Percentiles rank a stretch among this genome's conserved stretches.
Conservation (phyloP, 768 basidiomycete species). For the Peribolospora kevripleyi region DNA sequence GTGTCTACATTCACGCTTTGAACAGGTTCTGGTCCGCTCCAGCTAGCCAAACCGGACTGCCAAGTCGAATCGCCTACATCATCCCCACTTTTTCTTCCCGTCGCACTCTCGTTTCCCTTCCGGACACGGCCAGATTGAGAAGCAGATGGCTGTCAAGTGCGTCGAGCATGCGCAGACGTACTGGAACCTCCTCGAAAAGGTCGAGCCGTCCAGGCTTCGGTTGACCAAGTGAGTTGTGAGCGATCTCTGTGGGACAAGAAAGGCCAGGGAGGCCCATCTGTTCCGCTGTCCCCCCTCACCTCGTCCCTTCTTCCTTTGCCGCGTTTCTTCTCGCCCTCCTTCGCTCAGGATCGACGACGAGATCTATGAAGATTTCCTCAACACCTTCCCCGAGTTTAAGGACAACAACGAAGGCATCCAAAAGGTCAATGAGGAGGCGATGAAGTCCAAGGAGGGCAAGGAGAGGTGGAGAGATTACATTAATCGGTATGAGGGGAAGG, state of each 20-base stretch:
- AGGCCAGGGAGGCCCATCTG: neutral
- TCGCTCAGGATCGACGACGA: constrained; percentile 56
- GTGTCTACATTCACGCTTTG: neutral
- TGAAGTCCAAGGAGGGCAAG: constrained; percentile 75
- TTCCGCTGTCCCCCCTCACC: neutral
- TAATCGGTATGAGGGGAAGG: constrained; percentile 28
- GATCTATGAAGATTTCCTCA: constrained; percentile 51
- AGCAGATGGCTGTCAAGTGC: constrained; percentile 89
- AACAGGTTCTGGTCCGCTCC: neutral
- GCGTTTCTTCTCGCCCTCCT: neutral
- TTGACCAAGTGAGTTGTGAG: constrained; percentile 43
- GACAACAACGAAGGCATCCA: constrained; percentile 23
- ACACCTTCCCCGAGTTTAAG: constrained; percentile 53
- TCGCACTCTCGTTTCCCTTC: constrained; percentile 16
- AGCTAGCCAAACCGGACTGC: neutral
- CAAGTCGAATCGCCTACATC: neutral
- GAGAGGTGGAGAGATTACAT: constrained; percentile 77
- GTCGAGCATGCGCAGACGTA: constrained; percentile 97
- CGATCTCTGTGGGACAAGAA: neutral
- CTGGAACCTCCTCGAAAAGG: constrained; percentile 71
- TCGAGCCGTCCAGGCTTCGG: constrained; percentile 47
- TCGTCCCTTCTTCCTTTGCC: neutral
- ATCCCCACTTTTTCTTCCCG: neutral
- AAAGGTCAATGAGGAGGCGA: constrained; percentile 55
- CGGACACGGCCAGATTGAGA: constrained; percentile 90